Evolutionary conservation across 495 filamentous ascomycete genomes (phyloP).

Genomic region (Penicillium parvum): DNA sequence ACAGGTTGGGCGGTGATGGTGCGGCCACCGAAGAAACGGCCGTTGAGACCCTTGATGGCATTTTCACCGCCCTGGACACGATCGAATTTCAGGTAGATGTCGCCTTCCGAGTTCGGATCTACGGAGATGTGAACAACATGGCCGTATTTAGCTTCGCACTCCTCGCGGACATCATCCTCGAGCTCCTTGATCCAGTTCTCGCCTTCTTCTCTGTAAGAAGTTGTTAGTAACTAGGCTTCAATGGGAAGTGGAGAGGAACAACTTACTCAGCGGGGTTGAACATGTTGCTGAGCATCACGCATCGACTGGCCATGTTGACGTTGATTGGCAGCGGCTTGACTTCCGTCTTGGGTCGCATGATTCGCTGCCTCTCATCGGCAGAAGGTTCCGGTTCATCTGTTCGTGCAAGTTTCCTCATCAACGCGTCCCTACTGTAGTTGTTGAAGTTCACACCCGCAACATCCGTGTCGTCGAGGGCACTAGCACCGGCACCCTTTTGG

Average conservation of each 20-base stretch:
- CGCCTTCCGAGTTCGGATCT: conserved; percentile 89
- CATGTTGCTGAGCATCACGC: conserved; percentile 92
- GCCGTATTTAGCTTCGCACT: conserved; percentile 95
- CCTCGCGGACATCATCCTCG: conserved; percentile 87
- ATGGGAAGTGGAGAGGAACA: neutral
- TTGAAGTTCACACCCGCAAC: conserved; percentile 98
- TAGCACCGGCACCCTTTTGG: conserved; percentile 86
- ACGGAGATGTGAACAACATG: conserved; percentile 96
- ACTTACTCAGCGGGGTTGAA: conserved; percentile 90
- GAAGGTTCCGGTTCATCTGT: conserved; percentile 77
- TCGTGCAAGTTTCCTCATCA: conserved; percentile 96
- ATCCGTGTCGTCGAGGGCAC: conserved; percentile 96
- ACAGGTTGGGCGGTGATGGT: conserved; percentile 92
- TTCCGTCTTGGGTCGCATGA: conserved; percentile 76
- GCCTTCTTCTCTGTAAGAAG: conserved; percentile 66
- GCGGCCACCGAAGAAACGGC: conserved; percentile 85
- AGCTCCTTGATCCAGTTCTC: conserved; percentile 88
- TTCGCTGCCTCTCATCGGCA: conserved; percentile 61
- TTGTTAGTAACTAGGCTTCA: conserved; percentile 37
- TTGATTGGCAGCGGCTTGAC: conserved; percentile 76
- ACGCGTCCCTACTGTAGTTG: conserved; percentile 94
- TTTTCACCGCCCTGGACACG: conserved; percentile 91
- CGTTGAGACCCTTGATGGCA: conserved; percentile 95
- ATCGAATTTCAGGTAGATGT: conserved; percentile 98
- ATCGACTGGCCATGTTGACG: conserved; percentile 89